phyloP scores from a whole-genome alignment of 768 basidiomycete genomes.

The Lentinus brumalis region DNA sequence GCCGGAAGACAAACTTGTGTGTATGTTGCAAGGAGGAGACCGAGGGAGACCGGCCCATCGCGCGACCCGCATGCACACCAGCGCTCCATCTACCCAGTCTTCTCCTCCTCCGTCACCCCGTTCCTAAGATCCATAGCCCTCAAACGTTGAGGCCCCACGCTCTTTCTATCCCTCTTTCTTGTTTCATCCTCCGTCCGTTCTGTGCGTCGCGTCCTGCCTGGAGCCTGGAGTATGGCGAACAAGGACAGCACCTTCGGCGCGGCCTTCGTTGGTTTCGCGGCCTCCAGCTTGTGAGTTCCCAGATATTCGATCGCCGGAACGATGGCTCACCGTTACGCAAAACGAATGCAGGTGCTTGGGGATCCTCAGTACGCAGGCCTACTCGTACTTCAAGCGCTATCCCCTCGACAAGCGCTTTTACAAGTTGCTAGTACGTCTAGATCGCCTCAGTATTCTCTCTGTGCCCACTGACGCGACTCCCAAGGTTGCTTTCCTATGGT shows the following conservation, averaged over 20 bases:
- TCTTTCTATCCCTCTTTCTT: constrained; percentile 11
- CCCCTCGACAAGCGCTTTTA: constrained; percentile 52
- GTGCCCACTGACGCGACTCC: not conserved
- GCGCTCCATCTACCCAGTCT: not conserved
- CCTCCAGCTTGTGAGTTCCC: constrained; percentile 38
- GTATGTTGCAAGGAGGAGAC: not conserved
- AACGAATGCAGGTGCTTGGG: constrained; percentile 50
- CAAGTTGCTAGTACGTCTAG: constrained; percentile 50
- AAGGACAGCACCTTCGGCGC: constrained; percentile 60
- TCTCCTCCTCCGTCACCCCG: constrained; percentile 12
- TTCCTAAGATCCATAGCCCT: not conserved
- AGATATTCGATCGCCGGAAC: not conserved
- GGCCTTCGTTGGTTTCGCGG: constrained; percentile 57
- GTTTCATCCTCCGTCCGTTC: constrained; percentile 1
- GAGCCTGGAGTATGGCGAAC: not conserved
- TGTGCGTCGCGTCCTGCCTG: not conserved
- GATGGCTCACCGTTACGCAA: not conserved
- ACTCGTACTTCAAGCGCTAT: constrained; percentile 57
- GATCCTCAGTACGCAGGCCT: constrained; percentile 53
- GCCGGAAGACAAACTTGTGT: too few species aligned
- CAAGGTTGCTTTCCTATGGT: constrained; percentile 40
- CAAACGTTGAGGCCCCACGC: constrained; percentile 12
- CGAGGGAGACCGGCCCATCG: not conserved
- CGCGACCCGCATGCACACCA: not conserved
- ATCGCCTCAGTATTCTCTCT: not conserved